Evolutionary conservation across 1,284 basidiomycete species (phyloP), one percentile per base, ranked within the genome.

Genomic region (Clitocybe nebularis): DNA sequence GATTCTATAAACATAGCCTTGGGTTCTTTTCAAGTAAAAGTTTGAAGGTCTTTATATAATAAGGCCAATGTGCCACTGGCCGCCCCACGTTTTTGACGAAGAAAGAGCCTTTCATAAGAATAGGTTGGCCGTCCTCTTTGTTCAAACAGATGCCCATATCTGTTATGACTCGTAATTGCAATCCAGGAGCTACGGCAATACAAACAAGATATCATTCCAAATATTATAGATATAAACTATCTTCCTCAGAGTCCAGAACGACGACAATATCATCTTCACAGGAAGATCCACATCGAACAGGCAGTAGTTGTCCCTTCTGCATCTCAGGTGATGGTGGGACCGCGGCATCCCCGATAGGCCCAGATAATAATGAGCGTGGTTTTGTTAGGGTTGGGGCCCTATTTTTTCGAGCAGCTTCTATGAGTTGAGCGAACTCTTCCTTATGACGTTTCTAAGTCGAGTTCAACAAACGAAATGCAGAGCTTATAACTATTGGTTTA

Each of bases 381-480:
- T 29, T 29, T 16, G 36, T 39, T n/a, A n/a, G n/a, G 10, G 30
- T 25, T n/a, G 38, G 26, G 14, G 17, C 42, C 20, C 45, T 53
- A 28, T 45, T 50, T 43, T 29, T 49, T 34, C 67, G 58, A 26
- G 74, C 74, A 1, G 59, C 62, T 33, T 65, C 63, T 3, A 73
- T 55, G 4, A 77, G 62, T 39, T 57, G 58, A 23, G 61, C 63
- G 48, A 77, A 77, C 45, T 72, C 65, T 4, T 57, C 54, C 48
- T 67, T 69, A 47, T 78, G 64, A 17, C 59, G 66, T 55, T 63
- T 69, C 75, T 77, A 41, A 11, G 21, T 30, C 36, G n/a, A 36
- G 20, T 41, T n/a, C 21, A 32, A 17, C 3, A 14, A 14, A 5
- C 11, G 16, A 30, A 16, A 23, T 28, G 19, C 42, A 36, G 13